A percentile compares a stretch with the other conserved stretches of the same genome.
These are phyloP conservation scores for Boletus rex-veris DNA, from an alignment of 768 basidiomycete species.

Conservation along the genomic window DNA sequence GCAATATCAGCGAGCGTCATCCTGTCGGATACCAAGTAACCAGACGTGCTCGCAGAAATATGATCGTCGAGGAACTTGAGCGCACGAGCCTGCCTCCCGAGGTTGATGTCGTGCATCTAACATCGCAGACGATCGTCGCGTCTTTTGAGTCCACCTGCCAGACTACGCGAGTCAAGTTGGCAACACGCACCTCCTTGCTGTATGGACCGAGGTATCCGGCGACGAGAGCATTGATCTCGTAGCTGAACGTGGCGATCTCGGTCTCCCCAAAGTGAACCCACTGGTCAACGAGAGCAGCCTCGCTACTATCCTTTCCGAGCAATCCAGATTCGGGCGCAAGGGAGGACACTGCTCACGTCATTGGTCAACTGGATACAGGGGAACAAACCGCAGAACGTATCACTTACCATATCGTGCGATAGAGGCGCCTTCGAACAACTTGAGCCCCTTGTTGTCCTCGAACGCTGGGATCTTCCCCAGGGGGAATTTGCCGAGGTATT, in stretches of 20 bases:
- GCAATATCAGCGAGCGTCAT: conserved; percentile 28
- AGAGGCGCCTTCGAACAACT: conserved; percentile 26
- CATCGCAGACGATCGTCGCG: no score
- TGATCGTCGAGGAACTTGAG: conserved; percentile 26
- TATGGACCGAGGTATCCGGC: conserved; percentile 20
- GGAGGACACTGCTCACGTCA: conserved; percentile 18
- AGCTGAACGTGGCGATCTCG: conserved; percentile 24
- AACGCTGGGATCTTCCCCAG: conserved; percentile 29
- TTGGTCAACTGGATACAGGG: neutral
- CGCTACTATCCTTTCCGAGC: conserved; percentile 20
- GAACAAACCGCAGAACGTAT: neutral
- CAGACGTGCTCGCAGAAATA: conserved; percentile 17
- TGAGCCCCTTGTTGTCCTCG: conserved; percentile 22
- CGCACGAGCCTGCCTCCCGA: conserved; percentile 19
- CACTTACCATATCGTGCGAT: conserved; percentile 29
- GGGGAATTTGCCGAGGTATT: conserved; percentile 30
- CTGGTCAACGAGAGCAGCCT: conserved; percentile 29
- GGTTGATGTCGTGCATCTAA: conserved; percentile 16
- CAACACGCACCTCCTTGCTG: conserved; percentile 18
- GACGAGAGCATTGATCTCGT: conserved; percentile 18
- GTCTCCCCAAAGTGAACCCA: conserved; percentile 31
- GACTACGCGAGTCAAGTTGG: neutral
- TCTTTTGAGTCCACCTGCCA: no score
- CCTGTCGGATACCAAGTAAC: conserved; percentile 21
- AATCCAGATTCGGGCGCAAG: conserved; percentile 25